Evolutionary conservation across 2,329 filamentous ascomycete species (phyloP).

Genomic region (Remersonia thermophila): DNA sequence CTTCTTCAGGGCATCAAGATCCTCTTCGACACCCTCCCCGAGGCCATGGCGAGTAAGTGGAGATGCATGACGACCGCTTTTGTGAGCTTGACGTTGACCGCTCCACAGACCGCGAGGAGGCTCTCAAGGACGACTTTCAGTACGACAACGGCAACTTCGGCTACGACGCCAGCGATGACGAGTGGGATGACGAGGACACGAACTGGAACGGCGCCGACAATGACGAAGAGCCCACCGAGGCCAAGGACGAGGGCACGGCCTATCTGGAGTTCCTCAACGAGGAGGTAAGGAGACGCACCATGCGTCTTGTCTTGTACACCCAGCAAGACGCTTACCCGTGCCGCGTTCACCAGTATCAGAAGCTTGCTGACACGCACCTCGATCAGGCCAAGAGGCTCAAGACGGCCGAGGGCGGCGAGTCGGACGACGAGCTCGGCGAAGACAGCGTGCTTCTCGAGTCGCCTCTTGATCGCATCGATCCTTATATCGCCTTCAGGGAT

Average conservation of each 20-base stretch:
- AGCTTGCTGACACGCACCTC: conserved; percentile 15
- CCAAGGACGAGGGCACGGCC: conserved; percentile 81
- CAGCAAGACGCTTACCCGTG: conserved; percentile 4
- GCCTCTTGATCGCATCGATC: conserved; percentile 87
- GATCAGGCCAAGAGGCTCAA: conserved; percentile 70
- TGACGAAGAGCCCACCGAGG: conserved; percentile 51
- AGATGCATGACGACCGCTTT: not conserved
- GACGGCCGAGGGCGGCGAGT: conserved; percentile 51
- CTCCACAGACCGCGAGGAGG: conserved; percentile 70
- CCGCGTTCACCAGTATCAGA: conserved; percentile 4
- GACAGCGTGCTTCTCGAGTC: conserved; percentile 89
- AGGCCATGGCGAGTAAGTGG: conserved; percentile 66
- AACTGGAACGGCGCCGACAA: conserved; percentile 69
- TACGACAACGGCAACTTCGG: conserved; percentile 49
- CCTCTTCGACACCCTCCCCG: conserved; percentile 82
- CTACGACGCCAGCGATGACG: conserved; percentile 58
- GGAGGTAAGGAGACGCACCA: conserved; percentile 45
- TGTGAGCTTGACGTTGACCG: conserved; percentile 15
- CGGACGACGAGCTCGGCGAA: conserved; percentile 81
- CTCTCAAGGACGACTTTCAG: conserved; percentile 75
- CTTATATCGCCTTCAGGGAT: conserved; percentile 77
- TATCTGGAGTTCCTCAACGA: conserved; percentile 95
- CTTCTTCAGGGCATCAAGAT: conserved; percentile 78
- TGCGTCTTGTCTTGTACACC: not conserved
- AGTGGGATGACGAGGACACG: conserved; percentile 70